Evolutionary conservation across 208 protist species (phyloP).

Genomic region (Trypanosoma brucei): DNA sequence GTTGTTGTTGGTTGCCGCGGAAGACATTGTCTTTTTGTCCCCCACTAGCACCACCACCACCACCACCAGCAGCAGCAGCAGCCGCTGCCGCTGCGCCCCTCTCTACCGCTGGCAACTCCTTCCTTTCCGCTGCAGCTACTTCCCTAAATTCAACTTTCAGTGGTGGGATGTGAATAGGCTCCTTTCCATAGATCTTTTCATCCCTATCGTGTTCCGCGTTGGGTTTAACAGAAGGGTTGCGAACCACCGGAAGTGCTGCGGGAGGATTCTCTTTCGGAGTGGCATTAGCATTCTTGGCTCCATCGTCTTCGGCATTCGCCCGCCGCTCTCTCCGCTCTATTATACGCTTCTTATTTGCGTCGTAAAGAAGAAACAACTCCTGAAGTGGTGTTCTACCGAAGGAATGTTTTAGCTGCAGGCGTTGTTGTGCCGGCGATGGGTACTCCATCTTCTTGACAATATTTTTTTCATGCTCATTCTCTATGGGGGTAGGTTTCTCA

Average conservation of each 20-base stretch:
- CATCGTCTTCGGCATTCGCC: not conserved
- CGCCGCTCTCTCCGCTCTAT: conserved; percentile 8
- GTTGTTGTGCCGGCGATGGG: not conserved
- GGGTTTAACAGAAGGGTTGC: too few species aligned
- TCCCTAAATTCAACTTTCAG: too few species aligned
- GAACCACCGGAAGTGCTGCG: too few species aligned
- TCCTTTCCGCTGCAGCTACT: too few species aligned
- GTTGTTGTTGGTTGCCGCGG: not conserved
- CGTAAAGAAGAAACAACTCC: conserved; percentile 42
- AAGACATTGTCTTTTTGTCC: not conserved
- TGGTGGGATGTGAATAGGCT: too few species aligned
- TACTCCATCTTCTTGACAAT: not conserved
- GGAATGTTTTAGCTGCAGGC: not conserved
- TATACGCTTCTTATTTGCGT: conserved; percentile 46
- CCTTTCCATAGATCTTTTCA: too few species aligned
- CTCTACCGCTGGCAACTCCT: too few species aligned
- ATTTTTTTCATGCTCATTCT: not conserved
- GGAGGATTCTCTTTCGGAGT: too few species aligned
- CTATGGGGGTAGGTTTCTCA: not conserved
- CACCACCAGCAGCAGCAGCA: not conserved
- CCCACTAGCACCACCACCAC: too few species aligned
- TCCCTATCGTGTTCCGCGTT: too few species aligned
- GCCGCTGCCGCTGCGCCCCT: too few species aligned
- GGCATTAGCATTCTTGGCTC: not conserved
- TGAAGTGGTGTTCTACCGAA: conserved; percentile 22